Evolutionary conservation across 805 yeast genomes (phyloP).

Genomic region (Geotrichum ghanense): DNA sequence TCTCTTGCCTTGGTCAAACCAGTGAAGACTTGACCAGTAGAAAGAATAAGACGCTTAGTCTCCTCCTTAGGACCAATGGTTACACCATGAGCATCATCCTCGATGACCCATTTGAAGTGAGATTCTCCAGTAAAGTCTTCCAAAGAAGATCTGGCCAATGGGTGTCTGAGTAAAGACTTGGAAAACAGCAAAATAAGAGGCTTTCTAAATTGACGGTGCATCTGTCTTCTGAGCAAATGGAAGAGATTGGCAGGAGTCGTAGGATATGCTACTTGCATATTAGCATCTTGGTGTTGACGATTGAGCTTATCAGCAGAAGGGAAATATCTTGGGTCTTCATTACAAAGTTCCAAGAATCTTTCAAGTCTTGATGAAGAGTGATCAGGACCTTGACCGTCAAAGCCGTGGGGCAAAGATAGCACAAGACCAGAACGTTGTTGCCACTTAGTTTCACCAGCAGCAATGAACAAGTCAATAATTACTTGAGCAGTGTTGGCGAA

Average conservation of each 20-base stretch:
- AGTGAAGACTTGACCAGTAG: constrained; percentile 92
- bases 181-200: constrained; percentile 81
- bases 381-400: constrained; percentile 99
- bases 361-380: constrained; percentile 97
- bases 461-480: constrained; percentile 88
- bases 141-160: constrained; percentile 82
- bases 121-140: constrained; percentile 84
- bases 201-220: constrained; percentile 95
- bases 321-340: constrained; percentile 92
- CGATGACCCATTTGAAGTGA: constrained; percentile 92
- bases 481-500: constrained; percentile 99
- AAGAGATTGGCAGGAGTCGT: constrained; percentile 94
- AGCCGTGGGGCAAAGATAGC: constrained; percentile 95
- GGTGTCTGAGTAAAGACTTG: constrained; percentile 89
- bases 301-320: constrained; percentile 81
- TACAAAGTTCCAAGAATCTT: constrained; percentile 89
- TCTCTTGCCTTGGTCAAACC: constrained; percentile 86
- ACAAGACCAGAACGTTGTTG: constrained; percentile 96
- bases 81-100: constrained; percentile 79
- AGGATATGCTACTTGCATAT: constrained; percentile 96
- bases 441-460: constrained; percentile 98
- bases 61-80: constrained; percentile 66
- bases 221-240: constrained; percentile 97
- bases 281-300: constrained; percentile 98
- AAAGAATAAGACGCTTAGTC: constrained; percentile 74